phyloP scores from a whole-genome alignment of 2,329 filamentous ascomycete genomes.

The Thelonectria olida region DNA sequence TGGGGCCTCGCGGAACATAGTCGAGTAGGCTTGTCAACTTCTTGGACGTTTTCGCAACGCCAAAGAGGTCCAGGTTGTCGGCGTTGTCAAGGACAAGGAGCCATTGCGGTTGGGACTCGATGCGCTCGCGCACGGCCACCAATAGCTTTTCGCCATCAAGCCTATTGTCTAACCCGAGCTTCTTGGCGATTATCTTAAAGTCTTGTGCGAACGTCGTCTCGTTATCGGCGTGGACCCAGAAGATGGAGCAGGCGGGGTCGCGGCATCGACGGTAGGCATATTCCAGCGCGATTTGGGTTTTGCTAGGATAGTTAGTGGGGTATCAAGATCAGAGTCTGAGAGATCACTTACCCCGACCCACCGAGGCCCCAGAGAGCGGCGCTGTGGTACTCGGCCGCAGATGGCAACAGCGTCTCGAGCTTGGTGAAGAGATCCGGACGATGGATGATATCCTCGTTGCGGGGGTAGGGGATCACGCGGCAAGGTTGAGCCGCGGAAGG shows the following conservation, averaged over 20 bases:
- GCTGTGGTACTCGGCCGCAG: not conserved
- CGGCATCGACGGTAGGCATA: slow-evolving; percentile 43
- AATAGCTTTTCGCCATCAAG: slow-evolving; percentile 34
- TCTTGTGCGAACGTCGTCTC: slow-evolving; percentile 43
- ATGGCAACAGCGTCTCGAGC: slow-evolving; percentile 17
- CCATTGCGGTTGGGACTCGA: slow-evolving; percentile 37
- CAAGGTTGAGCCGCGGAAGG: too few relatives aligned
- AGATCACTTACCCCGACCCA: too few relatives aligned
- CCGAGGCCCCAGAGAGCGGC: too few relatives aligned
- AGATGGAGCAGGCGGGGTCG: slow-evolving; percentile 41
- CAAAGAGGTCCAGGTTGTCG: slow-evolving; percentile 43
- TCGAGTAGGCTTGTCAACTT: slow-evolving; percentile 10
- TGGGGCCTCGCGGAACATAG: slow-evolving; percentile 38
- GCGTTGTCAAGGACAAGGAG: slow-evolving; percentile 47
- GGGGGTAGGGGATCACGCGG: slow-evolving; percentile 28
- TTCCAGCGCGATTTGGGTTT: slow-evolving; percentile 50
- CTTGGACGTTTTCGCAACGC: slow-evolving; percentile 11
- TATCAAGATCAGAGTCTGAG: slow-evolving; percentile 29
- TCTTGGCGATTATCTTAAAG: slow-evolving; percentile 43
- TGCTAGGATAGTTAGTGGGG: slow-evolving; percentile 35
- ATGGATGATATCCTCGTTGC: slow-evolving; percentile 24
- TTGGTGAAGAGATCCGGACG: slow-evolving; percentile 6
- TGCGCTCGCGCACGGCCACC: slow-evolving; percentile 20
- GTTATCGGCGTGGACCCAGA: slow-evolving; percentile 50
- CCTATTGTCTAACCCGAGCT: slow-evolving; percentile 30